Percentiles rank a stretch among this genome's conserved stretches.
phyloP scores from a whole-genome alignment of 192 early-diverging fungal genomes.

The Phlyctochytrium bullatum region DNA sequence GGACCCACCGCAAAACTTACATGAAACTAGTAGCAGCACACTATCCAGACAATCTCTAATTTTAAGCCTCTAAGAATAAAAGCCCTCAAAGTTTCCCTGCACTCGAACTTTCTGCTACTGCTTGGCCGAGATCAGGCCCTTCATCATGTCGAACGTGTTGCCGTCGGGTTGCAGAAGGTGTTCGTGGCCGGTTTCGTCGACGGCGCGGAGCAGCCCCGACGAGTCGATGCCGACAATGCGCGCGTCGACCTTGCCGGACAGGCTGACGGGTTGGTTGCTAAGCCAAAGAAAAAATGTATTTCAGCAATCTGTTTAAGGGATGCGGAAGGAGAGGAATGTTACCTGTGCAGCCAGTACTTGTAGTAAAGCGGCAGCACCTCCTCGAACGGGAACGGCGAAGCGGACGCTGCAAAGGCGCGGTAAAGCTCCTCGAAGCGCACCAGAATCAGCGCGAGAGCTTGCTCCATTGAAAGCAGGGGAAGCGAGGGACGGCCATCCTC shows the following conservation, averaged over 20 bases:
- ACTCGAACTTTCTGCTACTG: conserved; percentile 21
- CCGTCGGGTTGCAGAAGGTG: conserved; percentile 92
- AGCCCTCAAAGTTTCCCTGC: neutral
- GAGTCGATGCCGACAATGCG: conserved; percentile 76
- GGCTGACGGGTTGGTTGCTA: conserved; percentile 64
- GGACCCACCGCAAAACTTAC: too few species aligned
- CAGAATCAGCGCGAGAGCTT: conserved; percentile 61
- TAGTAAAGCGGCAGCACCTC: conserved; percentile 81
- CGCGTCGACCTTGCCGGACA: conserved; percentile 55
- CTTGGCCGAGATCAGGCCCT: conserved; percentile 79
- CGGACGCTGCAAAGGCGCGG: conserved; percentile 55
- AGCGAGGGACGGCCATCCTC: conserved; percentile 51
- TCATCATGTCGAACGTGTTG: conserved; percentile 97
- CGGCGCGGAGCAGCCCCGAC: conserved; percentile 72
- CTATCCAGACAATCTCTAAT: too few species aligned
- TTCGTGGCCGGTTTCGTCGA: conserved; percentile 41
- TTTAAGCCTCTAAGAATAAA: too few species aligned
- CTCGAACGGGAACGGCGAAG: conserved; percentile 52
- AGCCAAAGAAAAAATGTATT: neutral
- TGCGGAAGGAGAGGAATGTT: conserved; percentile 19
- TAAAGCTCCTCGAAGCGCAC: conserved; percentile 77
- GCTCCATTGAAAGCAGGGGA: conserved; percentile 55
- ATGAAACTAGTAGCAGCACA: too few species aligned
- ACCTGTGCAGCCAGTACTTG: conserved; percentile 80
- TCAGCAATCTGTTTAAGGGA: conserved; percentile 4